A percentile compares a stretch with the other conserved stretches of the same genome.
These are phyloP conservation scores for Achlya hypogyna DNA, from an alignment of 352 stramenopile species.

Conservation along the genomic window DNA sequence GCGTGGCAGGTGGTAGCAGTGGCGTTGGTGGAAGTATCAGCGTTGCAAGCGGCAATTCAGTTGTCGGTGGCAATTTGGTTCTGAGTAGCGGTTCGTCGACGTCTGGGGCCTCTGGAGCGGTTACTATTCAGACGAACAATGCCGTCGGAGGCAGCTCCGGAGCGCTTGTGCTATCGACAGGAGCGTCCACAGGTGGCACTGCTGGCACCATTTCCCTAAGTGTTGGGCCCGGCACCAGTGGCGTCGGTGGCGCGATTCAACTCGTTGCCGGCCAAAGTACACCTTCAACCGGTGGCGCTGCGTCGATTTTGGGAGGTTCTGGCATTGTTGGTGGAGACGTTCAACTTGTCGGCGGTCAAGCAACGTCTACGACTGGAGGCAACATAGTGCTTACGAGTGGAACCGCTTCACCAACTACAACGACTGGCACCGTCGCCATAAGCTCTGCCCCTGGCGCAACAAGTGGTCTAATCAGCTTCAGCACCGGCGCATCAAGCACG, in stretches of 20 bases:
- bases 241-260: conserved; percentile 17
- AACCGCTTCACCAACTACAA: conserved; percentile 18
- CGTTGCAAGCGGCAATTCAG: conserved; percentile 22
- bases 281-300: conserved; percentile 11
- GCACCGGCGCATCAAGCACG: conserved; percentile 21
- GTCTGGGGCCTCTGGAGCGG: not conserved
- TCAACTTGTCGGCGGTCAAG: conserved; percentile 14
- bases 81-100: conserved; percentile 11
- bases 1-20: conserved; percentile 23
- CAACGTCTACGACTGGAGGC: conserved; percentile 20
- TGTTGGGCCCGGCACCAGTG: conserved; percentile 9
- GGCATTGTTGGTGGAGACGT: conserved; percentile 19
- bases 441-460: conserved; percentile 19
- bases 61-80: not conserved
- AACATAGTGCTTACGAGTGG: conserved; percentile 26
- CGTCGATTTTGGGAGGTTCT: not conserved
- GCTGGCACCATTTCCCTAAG: conserved; percentile 18
- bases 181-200: conserved; percentile 7
- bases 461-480: conserved; percentile 24
- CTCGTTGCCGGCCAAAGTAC: conserved; percentile 18
- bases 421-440: conserved; percentile 24
- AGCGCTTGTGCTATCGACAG: conserved; percentile 7
- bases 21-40: conserved; percentile 25
- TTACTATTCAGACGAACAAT: not conserved
- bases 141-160: conserved; percentile 21